Evolutionary conservation across 2,329 filamentous ascomycete species (phyloP), one percentile per base, ranked within the genome.

Genomic region (Colletotrichum sp.): DNA sequence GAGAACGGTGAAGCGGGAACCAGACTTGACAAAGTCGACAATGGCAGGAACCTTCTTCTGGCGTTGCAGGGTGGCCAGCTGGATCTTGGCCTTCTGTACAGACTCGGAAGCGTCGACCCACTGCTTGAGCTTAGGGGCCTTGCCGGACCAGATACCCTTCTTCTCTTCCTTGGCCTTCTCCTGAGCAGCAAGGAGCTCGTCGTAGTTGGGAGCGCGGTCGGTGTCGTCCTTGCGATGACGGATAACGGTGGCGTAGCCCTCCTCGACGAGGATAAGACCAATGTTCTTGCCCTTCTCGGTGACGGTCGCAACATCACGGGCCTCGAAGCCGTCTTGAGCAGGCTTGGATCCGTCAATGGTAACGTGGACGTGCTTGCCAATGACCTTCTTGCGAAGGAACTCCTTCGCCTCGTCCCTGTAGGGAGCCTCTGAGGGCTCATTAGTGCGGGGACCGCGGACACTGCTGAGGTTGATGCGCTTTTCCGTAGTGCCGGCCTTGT

Each of bases 1-100:
- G 12, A 99, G 88, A 43, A 99, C 90, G 30, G 95, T 98, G 85
- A 98, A 99, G 79, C 97, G 92, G 55, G 96, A 98, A 34, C 95
- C 97, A n/a, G 96, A 95, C 87, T 98, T 98, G 88, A 98, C 97
- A 84, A 97, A 99, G 84, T 99, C 97, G 56, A 99, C 96, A 79
- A 99, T 90, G 13, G 94, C 97, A 9, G 97, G 96, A 5, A 98
- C 93, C 85, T 95, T 96, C 89, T 95, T 96, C 84, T 98, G 96
- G 70, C 96, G 92, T 77, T 97, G 95, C 36, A 99, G 90, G 26
- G 95, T 93, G 13, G 95, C 94, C 48, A 98, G 90, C 84, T 98
- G 96, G 70, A 98, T 93, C 90, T 98, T 98, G 77, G 97, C 97
- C 86, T 98, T 98, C 84, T 98, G 96, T 8, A 96, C 87, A 76